These are phyloP conservation scores for Paraconiothyrium sp. DNA, from an alignment of 2,329 filamentous ascomycete species.

Conservation along the genomic window DNA sequence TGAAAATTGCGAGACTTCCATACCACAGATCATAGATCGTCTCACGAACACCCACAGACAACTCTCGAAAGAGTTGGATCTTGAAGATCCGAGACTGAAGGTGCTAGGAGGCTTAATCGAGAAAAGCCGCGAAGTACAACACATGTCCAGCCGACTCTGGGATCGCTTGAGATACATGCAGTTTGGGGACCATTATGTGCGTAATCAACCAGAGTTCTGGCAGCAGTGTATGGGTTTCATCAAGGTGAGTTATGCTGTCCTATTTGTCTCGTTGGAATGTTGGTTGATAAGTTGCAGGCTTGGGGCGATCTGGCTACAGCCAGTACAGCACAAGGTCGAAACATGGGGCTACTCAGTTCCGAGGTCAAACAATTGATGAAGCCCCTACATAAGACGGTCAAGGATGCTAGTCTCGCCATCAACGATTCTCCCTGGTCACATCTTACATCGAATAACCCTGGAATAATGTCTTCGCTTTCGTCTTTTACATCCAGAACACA, in stretches of 20 bases:
- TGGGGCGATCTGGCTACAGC: slow-evolving; percentile 71
- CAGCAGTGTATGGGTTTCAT: slow-evolving; percentile 79
- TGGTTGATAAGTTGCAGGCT: slow-evolving; percentile 58
- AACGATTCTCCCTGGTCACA: slow-evolving; percentile 71
- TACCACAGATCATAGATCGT: slow-evolving; percentile 63
- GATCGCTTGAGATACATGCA: slow-evolving; percentile 80
- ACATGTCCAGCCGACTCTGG: slow-evolving; percentile 78
- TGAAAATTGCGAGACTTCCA: slow-evolving; percentile 74
- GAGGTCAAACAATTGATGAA: slow-evolving; percentile 79
- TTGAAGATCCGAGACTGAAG: slow-evolving; percentile 46
- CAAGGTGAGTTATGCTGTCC: slow-evolving; percentile 52
- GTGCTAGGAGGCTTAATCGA: slow-evolving; percentile 69
- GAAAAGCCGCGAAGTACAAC: slow-evolving; percentile 74
- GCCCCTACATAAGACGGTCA: slow-evolving; percentile 83
- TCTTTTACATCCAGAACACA: slow-evolving; percentile 48
- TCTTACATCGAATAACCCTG: slow-evolving; percentile 53
- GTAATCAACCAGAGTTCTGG: slow-evolving; percentile 71
- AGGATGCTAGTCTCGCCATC: slow-evolving; percentile 80
- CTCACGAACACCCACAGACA: slow-evolving; percentile 42
- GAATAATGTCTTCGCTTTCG: slow-evolving; percentile 41
- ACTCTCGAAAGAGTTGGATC: slow-evolving; percentile 43
- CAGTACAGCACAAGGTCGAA: slow-evolving; percentile 45
- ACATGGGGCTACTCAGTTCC: slow-evolving; percentile 61
- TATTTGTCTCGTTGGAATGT: slow-evolving; percentile 17
- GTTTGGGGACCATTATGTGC: slow-evolving; percentile 81